These are phyloP conservation scores for Aspergillus sp. DNA, from an alignment of 2,329 filamentous ascomycete species.

Conservation along the genomic window DNA sequence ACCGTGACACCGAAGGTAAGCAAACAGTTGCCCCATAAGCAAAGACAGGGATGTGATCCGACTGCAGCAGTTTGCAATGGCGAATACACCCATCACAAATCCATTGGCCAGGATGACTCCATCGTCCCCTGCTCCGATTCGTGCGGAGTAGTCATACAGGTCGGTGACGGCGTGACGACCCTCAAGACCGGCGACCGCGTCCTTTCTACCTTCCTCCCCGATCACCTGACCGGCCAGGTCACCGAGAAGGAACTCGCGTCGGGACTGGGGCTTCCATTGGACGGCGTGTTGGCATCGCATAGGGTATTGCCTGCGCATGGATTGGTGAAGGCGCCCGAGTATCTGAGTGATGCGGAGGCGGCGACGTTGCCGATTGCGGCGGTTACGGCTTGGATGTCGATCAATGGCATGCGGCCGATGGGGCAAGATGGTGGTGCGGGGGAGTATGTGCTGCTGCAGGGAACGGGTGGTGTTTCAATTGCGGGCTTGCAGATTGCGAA, in stretches of 20 bases:
- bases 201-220: slow-evolving; percentile 53
- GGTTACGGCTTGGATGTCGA: slow-evolving; percentile 47
- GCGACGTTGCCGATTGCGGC: slow-evolving; percentile 39
- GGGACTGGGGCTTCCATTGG: slow-evolving; percentile 55
- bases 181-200: slow-evolving; percentile 59
- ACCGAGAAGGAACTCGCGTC: slow-evolving; percentile 48
- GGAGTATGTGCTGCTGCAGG: slow-evolving; percentile 50
- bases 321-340: slow-evolving; percentile 35
- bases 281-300: slow-evolving; percentile 40
- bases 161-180: slow-evolving; percentile 41
- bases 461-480: slow-evolving; percentile 44
- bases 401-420: slow-evolving; percentile 38
- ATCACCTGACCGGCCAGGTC: slow-evolving; percentile 54
- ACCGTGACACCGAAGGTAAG: slow-evolving; percentile 42
- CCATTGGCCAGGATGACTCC: slow-evolving; percentile 34
- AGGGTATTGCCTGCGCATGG: slow-evolving; percentile 35
- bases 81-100: slow-evolving; percentile 59
- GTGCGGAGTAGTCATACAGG: slow-evolving; percentile 54
- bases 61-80: slow-evolving; percentile 53
- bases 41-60: not conserved
- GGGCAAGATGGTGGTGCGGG: slow-evolving; percentile 41
- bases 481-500: slow-evolving; percentile 43
- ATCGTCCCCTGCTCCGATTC: slow-evolving; percentile 65
- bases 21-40: not conserved
- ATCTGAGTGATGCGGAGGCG: slow-evolving; percentile 33